phyloP scores from a whole-genome alignment of 371 early-diverging fungal genomes.

The Coemansia sp. region DNA sequence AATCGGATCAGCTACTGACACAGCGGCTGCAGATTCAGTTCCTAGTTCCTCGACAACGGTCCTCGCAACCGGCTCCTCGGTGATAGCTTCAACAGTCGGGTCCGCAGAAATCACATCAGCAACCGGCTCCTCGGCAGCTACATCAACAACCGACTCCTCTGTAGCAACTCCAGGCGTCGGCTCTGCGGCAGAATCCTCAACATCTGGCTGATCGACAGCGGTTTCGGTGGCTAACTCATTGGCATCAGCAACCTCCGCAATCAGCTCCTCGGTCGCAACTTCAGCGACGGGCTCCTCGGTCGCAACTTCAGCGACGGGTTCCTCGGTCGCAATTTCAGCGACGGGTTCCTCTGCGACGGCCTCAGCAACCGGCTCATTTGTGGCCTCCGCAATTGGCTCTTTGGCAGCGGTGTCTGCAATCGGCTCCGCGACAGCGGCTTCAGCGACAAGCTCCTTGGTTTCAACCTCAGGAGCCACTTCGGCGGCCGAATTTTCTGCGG shows the following conservation, averaged over 20 bases:
- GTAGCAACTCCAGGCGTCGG: background rate
- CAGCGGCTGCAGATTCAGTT: background rate
- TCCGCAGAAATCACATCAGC: background rate
- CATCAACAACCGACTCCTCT: background rate
- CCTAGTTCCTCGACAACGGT: background rate
- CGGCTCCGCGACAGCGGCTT: too few species aligned
- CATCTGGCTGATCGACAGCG: background rate
- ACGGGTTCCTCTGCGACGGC: background rate
- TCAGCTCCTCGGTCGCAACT: background rate
- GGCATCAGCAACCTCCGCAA: background rate
- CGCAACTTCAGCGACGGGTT: background rate
- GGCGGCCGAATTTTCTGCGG: too few species aligned
- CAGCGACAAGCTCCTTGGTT: too few species aligned
- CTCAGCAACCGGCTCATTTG: background rate
- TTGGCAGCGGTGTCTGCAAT: too few species aligned
- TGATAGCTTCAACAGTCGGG: background rate
- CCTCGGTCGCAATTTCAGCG: background rate
- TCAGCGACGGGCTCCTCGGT: background rate
- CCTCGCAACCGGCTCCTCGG: background rate
- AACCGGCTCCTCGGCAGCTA: background rate
- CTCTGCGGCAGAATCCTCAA: background rate
- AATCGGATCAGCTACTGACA: background rate
- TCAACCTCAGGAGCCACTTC: too few species aligned
- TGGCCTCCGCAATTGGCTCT: background rate
- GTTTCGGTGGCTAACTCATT: background rate